Base-by-base conservation (phyloP, 2,329 filamentous ascomycete genomes). In the Epichloe elymi region DNA sequence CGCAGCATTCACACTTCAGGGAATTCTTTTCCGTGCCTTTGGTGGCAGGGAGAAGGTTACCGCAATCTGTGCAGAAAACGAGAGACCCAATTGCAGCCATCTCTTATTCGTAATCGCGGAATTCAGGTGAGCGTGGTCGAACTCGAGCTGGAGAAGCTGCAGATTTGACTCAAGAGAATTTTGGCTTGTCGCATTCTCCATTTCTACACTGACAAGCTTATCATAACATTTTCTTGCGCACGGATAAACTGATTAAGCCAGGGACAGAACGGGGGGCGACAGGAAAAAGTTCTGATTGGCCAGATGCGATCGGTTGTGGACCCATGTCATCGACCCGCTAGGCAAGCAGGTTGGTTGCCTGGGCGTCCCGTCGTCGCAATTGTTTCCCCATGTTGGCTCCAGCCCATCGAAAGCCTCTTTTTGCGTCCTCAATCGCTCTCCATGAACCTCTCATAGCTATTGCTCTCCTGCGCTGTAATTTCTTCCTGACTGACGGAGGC, bases 1-100 rank as follows among this genome's bases (percentile, higher is more conserved):
- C 88, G 67, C 91, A 97, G 65, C 90, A 84, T 61, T 88, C 85
- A 74, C 91, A 98, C 57, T 78, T 75, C 52, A 97, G 71, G 52
- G 86, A 78, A 51, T 85, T 85, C 63, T 88, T 86, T 58, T 80
- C 76, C 53, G 82, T 83, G 54, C 86, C 88, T 56, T 84, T 85
- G 45, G 86, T 88, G 49, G 84, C 79, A 49, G 93, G 88, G 40
- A 97, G 74, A 3, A 96, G 76, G 65, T 95, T 95, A 55, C 91
- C 91, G 67, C 91, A 97, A 65, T 90, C 87, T 50, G 78, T 87
- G 73, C 91, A 97, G 68, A 97, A 97, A 37, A 95, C 83, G 40
- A 97, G 75, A 49, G 89, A 91, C 51, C 89, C 91, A 58, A 96
- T 89, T 17, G 87, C 83, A 57, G 90, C 82, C 91, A 96, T 96